These are phyloP conservation scores for Vigna trinervia DNA, from an alignment of 306 rosid genomes.

Conservation along the genomic window DNA sequence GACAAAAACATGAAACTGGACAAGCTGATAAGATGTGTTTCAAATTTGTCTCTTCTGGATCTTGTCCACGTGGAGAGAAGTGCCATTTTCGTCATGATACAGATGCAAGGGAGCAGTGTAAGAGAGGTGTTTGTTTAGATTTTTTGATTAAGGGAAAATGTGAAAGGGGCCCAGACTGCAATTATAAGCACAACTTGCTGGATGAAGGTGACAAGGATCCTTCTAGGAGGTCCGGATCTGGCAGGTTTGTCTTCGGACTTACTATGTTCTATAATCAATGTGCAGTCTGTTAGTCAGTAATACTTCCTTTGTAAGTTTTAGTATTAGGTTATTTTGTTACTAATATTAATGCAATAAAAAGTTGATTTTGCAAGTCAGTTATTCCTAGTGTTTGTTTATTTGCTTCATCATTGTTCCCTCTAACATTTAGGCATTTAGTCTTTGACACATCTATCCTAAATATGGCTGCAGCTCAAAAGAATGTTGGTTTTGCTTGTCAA, in stretches of 20 bases:
- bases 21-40: constrained; percentile 77
- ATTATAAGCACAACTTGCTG: constrained; percentile 79
- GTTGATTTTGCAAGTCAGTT: not conserved
- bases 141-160: constrained; percentile 91
- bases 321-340: constrained; percentile 3
- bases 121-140: constrained; percentile 94
- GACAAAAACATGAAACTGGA: constrained; percentile 72
- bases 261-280: constrained; percentile 26
- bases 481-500: constrained; percentile 99
- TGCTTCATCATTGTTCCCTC: constrained; percentile 17
- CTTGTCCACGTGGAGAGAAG: constrained; percentile 87
- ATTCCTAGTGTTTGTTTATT: constrained; percentile 20
- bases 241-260: constrained; percentile 57
- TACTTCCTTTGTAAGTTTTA: constrained; percentile 31
- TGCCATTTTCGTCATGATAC: constrained; percentile 84
- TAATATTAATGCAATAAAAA: not conserved
- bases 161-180: constrained; percentile 91
- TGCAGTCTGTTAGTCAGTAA: constrained; percentile 10
- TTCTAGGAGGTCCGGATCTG: constrained; percentile 61
- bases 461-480: constrained; percentile 79
- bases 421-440: constrained; percentile 32
- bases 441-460: constrained; percentile 45
- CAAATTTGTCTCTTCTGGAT: constrained; percentile 83
- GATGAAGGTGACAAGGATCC: constrained; percentile 63
- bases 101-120: constrained; percentile 75